Conservation (phyloP, 305 asterid species). For the Salvia sclarea region DNA sequence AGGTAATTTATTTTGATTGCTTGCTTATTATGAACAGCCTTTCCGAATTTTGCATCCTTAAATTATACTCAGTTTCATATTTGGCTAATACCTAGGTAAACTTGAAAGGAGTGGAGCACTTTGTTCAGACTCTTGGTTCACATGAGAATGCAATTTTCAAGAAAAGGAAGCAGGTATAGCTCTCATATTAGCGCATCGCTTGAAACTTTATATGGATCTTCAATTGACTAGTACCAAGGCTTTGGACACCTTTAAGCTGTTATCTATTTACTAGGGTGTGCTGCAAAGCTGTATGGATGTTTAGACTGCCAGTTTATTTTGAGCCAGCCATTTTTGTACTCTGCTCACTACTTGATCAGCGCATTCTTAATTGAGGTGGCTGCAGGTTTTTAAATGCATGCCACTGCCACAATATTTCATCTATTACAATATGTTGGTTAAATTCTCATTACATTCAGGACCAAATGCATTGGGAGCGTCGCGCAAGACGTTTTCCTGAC, state of each 20-base stretch:
- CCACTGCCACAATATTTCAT: slow-evolving; percentile 3
- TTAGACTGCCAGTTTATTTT: neutral
- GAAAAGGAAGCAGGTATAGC: slow-evolving; percentile 50
- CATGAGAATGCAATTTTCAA: slow-evolving; percentile 49
- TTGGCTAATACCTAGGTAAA: slow-evolving; percentile 46
- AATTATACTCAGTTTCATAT: slow-evolving; percentile 20
- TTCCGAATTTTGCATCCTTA: slow-evolving; percentile 6
- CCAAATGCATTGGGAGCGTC: slow-evolving; percentile 29
- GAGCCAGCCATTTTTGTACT: neutral
- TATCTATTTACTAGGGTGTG: slow-evolving; percentile 21
- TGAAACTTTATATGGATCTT: slow-evolving; percentile 16
- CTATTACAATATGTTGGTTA: slow-evolving; percentile 19
- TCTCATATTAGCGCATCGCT: slow-evolving; percentile 9
- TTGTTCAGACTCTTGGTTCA: slow-evolving; percentile 50
- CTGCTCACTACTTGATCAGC: slow-evolving; percentile 17
- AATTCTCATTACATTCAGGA: slow-evolving; percentile 34
- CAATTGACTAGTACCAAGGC: slow-evolving; percentile 9
- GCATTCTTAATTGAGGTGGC: slow-evolving; percentile 19
- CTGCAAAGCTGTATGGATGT: slow-evolving; percentile 11
- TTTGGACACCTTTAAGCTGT: neutral
- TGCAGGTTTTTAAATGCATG: slow-evolving; percentile 5
- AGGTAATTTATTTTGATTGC: neutral
- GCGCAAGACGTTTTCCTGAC: slow-evolving; percentile 18
- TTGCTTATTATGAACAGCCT: neutral
- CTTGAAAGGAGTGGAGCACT: slow-evolving; percentile 51